Percentiles rank a stretch among this genome's conserved stretches.
Evolutionary conservation across 2,329 filamentous ascomycete genomes (phyloP).

Genomic region (Pestalotiopsis sp.): DNA sequence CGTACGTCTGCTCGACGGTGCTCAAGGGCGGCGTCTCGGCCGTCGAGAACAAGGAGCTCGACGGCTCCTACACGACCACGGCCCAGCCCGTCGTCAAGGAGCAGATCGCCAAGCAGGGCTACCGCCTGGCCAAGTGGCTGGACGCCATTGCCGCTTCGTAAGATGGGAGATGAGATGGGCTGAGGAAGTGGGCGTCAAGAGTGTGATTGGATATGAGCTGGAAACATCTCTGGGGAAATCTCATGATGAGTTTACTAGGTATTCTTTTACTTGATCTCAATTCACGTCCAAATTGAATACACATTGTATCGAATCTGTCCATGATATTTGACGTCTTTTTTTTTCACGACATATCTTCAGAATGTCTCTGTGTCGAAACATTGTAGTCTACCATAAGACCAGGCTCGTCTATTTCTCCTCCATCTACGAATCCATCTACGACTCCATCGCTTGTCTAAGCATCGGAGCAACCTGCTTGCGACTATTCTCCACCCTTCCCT

Average conservation of each 20-base stretch:
- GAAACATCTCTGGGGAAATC: no score
- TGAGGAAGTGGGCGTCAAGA: background rate
- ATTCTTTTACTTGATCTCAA: no score
- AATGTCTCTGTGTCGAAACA: background rate
- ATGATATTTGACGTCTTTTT: no score
- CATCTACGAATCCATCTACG: conserved; percentile 27
- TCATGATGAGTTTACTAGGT: no score
- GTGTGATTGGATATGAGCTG: no score
- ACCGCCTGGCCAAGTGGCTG: conserved; percentile 37
- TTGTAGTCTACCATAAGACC: background rate
- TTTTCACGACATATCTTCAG: background rate
- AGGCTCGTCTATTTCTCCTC: background rate
- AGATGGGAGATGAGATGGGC: background rate
- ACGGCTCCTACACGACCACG: conserved; percentile 40
- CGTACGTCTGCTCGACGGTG: conserved; percentile 45
- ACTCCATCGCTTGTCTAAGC: conserved; percentile 58
- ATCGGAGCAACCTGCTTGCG: conserved; percentile 72
- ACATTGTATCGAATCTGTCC: no score
- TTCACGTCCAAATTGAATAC: no score
- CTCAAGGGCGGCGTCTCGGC: conserved; percentile 38
- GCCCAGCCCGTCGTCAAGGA: conserved; percentile 42
- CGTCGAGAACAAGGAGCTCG: conserved; percentile 42
- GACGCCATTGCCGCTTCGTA: conserved; percentile 34
- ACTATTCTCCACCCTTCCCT: conserved; percentile 63
- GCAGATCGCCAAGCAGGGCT: conserved; percentile 49